Evolutionary conservation across 140 eudicot genomes (phyloP), one percentile per base, ranked within the genome.

Genomic region (Cichorium intybus): DNA sequence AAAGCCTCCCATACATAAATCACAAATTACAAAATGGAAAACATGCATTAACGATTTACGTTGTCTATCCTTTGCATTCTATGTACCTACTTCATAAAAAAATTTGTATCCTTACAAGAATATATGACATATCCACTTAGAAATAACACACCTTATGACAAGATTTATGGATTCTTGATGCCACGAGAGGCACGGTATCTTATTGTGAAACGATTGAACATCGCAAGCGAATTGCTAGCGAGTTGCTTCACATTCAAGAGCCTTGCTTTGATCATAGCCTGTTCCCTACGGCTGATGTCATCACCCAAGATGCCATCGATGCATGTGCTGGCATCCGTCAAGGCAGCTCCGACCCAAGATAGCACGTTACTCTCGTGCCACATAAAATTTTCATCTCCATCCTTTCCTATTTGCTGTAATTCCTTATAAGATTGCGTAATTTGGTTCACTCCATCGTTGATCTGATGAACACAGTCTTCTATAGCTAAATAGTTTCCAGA

Each of bases 311-410:
- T 58, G 28, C 84, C 93, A 24, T 84, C 87, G 10, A 82, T 56
- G 66, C 97, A 90, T 1, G 53, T 39, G 8, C 69, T 73, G 10
- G 87, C 79, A 48, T 87, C 97, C 1, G 90, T 84, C 8, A 79
- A 58, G 3, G 95, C 97, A 2, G 97, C 82, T 28, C 94, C 87
- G 14, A 84, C 74, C 97, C 95, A 90, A 1, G 86, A 77, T 10
- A 68, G 65, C 34, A 89, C 82, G 31, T 89, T 89, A 57, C 87
- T 84, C 57, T 78, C 80, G 35, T 84, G 93, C 97, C 97, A 90
- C 7, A 73, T 28, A 23, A 86, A 90, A 1, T 73, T 47, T 1
- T 52, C 75, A 23, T 60, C 73, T 4, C 78, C 95, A 17, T 81
- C 77, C 4, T 60, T 50, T 7, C 77, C 74, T 24, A 82, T 80